A percentile compares a stretch with the other conserved stretches of the same genome.
phyloP scores from a whole-genome alignment of 768 basidiomycete genomes.

The Kwoniella botswanensis region DNA sequence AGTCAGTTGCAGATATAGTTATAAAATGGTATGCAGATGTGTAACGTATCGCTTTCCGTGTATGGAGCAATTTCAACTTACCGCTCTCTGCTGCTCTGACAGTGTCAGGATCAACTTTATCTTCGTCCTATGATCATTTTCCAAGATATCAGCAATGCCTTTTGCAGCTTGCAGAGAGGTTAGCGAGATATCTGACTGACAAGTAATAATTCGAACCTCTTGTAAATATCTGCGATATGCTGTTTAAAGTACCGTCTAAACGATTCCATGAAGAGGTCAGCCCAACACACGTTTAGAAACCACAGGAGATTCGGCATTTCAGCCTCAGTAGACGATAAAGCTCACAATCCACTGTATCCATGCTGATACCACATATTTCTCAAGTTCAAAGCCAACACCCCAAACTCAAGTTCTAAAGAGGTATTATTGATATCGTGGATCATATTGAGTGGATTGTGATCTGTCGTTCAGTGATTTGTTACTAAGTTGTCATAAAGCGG shows the following conservation, averaged over 20 bases:
- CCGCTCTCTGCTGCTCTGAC: slow-evolving; percentile 17
- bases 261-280: not conserved
- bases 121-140: slow-evolving; percentile 12
- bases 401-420: slow-evolving; percentile 15
- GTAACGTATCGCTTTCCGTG: too few relatives aligned
- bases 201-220: slow-evolving; percentile 15
- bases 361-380: slow-evolving; percentile 26
- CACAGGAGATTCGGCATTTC: not conserved
- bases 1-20: not conserved
- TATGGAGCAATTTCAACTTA: not conserved
- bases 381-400: slow-evolving; percentile 14
- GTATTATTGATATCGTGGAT: slow-evolving; percentile 8
- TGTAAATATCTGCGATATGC: slow-evolving; percentile 25
- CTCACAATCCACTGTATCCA: slow-evolving; percentile 24
- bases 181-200: slow-evolving; percentile 1
- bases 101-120: slow-evolving; percentile 17
- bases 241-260: slow-evolving; percentile 23
- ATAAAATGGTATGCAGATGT: too few relatives aligned
- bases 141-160: not conserved
- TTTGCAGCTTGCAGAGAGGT: not conserved
- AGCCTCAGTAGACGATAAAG: not conserved
- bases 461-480: not conserved
- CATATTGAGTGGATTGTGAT: not conserved
- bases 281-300: not conserved
- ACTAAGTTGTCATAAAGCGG: not conserved